Evolutionary conservation across 768 basidiomycete genomes (phyloP).

Genomic region (Boletus sensibilis): DNA sequence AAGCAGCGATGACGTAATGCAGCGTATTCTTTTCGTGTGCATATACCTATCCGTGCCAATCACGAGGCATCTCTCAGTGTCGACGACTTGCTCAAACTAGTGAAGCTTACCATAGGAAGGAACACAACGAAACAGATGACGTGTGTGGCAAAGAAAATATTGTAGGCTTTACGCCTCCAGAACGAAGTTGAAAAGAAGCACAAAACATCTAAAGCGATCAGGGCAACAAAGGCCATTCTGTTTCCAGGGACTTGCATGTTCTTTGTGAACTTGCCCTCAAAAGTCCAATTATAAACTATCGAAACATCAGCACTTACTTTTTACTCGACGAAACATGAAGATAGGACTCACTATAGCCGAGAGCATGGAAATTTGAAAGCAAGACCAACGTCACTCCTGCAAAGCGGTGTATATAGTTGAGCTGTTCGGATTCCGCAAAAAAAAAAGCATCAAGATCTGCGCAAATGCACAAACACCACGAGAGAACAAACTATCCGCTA

Average conservation of each 20-base stretch:
- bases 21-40: slow-evolving; percentile 28
- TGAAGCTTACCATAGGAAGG: slow-evolving; percentile 35
- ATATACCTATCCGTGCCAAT: slow-evolving; percentile 23
- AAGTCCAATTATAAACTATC: slow-evolving; percentile 32
- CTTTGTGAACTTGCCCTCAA: slow-evolving; percentile 16
- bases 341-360: slow-evolving; percentile 38
- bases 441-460: background rate
- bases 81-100: slow-evolving; percentile 9
- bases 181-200: slow-evolving; percentile 40
- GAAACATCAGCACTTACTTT: background rate
- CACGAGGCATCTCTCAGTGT: background rate
- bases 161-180: slow-evolving; percentile 43
- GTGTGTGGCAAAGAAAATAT: slow-evolving; percentile 45
- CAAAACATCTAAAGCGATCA: slow-evolving; percentile 37
- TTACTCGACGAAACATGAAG: background rate
- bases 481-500: background rate
- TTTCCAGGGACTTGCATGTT: slow-evolving; percentile 12
- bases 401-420: slow-evolving; percentile 58
- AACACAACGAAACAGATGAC: slow-evolving; percentile 42
- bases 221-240: slow-evolving; percentile 35
- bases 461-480: background rate
- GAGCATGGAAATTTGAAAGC: slow-evolving; percentile 41
- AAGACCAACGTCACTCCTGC: slow-evolving; percentile 43
- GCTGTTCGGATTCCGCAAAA: slow-evolving; percentile 25
- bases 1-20: slow-evolving; percentile 42